These are phyloP conservation scores for Tilletia setariae DNA, from an alignment of 1,284 basidiomycete genomes.

Conservation along the genomic window DNA sequence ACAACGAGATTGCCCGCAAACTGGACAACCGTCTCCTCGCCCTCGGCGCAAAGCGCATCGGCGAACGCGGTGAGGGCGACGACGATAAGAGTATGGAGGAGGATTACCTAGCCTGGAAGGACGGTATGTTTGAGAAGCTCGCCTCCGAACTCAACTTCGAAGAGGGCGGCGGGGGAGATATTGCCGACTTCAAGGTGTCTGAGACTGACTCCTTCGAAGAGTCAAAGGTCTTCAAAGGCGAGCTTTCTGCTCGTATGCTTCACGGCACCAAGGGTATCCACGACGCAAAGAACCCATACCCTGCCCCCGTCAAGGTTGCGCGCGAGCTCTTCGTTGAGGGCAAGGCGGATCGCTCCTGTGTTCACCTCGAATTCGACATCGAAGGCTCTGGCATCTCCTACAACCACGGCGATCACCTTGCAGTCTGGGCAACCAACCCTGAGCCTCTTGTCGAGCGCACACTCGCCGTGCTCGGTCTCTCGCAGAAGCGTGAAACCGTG, in stretches of 20 bases:
- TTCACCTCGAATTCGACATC: slow-evolving; percentile 90
- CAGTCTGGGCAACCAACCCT: slow-evolving; percentile 93
- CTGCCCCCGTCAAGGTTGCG: slow-evolving; percentile 73
- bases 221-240: slow-evolving; percentile 49
- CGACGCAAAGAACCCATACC: slow-evolving; percentile 94
- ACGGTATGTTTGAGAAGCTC: slow-evolving; percentile 89
- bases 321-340: slow-evolving; percentile 77
- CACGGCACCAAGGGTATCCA: slow-evolving; percentile 77
- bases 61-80: slow-evolving; percentile 90
- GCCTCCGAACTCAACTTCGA: slow-evolving; percentile 77
- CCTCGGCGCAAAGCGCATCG: slow-evolving; percentile 82
- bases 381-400: slow-evolving; percentile 96
- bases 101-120: slow-evolving; percentile 99
- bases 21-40: slow-evolving; percentile 72
- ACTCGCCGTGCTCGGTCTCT: slow-evolving; percentile 78
- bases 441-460: slow-evolving; percentile 86
- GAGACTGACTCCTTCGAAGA: slow-evolving; percentile 61
- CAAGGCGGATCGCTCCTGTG: slow-evolving; percentile 77
- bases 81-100: slow-evolving; percentile 99
- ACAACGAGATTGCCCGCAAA: slow-evolving; percentile 80
- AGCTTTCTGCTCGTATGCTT: slow-evolving; percentile 70
- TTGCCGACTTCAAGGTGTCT: slow-evolving; percentile 87
- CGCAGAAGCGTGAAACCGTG: slow-evolving; percentile 66
- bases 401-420: slow-evolving; percentile 96
- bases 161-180: slow-evolving; percentile 90